Conservation (phyloP, 805 yeast genomes). For the Cephaloascus albidus region DNA sequence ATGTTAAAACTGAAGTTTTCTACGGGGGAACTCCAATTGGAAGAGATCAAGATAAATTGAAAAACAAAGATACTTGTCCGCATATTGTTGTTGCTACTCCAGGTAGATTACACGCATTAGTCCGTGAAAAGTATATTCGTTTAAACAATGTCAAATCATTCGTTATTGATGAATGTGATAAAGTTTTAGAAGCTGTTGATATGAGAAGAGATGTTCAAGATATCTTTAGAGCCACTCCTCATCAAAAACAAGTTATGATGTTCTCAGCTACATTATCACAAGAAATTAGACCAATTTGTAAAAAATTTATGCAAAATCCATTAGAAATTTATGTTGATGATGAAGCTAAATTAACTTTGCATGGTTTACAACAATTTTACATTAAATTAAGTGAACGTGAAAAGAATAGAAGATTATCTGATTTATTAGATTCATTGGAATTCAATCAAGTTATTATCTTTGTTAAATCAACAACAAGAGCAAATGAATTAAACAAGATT, state of each 20-base stretch:
- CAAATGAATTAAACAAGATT: constrained; percentile 82
- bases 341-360: constrained; percentile 93
- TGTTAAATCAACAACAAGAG: constrained; percentile 86
- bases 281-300: constrained; percentile 94
- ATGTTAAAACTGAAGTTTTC: constrained; percentile 91
- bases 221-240: constrained; percentile 94
- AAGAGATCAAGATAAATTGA: constrained; percentile 79
- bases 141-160: constrained; percentile 86
- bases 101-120: constrained; percentile 92
- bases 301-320: constrained; percentile 97
- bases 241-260: constrained; percentile 99
- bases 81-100: constrained; percentile 98
- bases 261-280: constrained; percentile 92
- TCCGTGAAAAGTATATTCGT: constrained; percentile 82
- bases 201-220: constrained; percentile 99
- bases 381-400: constrained; percentile 83
- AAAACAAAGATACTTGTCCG: constrained; percentile 90
- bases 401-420: constrained; percentile 88
- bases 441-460: constrained; percentile 97
- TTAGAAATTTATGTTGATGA: constrained; percentile 96
- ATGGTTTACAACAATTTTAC: constrained; percentile 96
- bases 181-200: constrained; percentile 81
- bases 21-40: constrained; percentile 90
- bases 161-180: constrained; percentile 97
- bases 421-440: constrained; percentile 86